phyloP scores from a whole-genome alignment of 2,329 filamentous ascomycete genomes.

The Metarhizium guizhouense region DNA sequence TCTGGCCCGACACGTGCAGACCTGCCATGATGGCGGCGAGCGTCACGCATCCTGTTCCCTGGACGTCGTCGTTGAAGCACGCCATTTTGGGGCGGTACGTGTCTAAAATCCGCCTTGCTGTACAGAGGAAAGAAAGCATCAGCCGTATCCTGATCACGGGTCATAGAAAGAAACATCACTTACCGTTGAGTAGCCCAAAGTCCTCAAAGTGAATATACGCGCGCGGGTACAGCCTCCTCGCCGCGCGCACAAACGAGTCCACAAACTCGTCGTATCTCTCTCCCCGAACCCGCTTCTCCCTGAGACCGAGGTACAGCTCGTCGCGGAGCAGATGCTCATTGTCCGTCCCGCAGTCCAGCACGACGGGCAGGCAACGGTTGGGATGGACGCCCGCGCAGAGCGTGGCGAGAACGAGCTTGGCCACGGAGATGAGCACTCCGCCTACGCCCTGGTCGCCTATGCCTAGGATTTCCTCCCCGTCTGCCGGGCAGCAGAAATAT shows the following conservation, averaged over 20 bases:
- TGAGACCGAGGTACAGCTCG: slow-evolving; percentile 70
- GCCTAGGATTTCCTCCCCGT: slow-evolving; percentile 67
- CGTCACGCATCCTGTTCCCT: slow-evolving; percentile 82
- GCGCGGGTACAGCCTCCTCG: slow-evolving; percentile 61
- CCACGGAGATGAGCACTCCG: slow-evolving; percentile 73
- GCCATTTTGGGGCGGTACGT: slow-evolving; percentile 63
- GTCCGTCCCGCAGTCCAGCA: slow-evolving; percentile 79
- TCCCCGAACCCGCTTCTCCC: slow-evolving; percentile 56
- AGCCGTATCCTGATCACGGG: background rate
- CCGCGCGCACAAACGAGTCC: slow-evolving; percentile 61
- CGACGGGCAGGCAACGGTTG: slow-evolving; percentile 67
- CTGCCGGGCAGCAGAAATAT: slow-evolving; percentile 15
- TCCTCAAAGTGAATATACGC: slow-evolving; percentile 89
- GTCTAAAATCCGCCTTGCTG: slow-evolving; percentile 65
- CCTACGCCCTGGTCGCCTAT: slow-evolving; percentile 87
- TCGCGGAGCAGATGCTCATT: slow-evolving; percentile 68
- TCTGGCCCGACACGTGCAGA: slow-evolving; percentile 57
- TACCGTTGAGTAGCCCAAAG: slow-evolving; percentile 67
- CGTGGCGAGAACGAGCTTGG: slow-evolving; percentile 75
- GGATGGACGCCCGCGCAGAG: slow-evolving; percentile 83
- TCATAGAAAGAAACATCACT: slow-evolving; percentile 2
- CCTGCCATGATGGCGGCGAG: slow-evolving; percentile 74
- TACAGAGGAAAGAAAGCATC: background rate
- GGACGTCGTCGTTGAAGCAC: slow-evolving; percentile 88
- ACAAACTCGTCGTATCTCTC: slow-evolving; percentile 69